A percentile compares a stretch with the other conserved stretches of the same genome.
Conservation (phyloP, 768 basidiomycete genomes). For the Podaxis carcinomalis region DNA sequence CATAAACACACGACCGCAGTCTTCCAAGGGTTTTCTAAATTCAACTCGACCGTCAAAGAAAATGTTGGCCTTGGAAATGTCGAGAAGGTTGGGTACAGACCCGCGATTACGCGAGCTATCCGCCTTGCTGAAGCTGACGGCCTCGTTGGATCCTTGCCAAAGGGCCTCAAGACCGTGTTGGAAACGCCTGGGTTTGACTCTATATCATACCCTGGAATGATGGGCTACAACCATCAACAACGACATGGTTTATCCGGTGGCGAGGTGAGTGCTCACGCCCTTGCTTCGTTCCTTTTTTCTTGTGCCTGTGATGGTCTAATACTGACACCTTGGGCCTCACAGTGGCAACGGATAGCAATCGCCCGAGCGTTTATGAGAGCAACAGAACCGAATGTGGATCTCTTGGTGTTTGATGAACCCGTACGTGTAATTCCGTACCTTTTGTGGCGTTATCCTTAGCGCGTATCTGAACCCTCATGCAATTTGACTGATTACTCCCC, state of each 20-base stretch:
- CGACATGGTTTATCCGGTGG: conserved; percentile 79
- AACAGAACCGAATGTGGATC: conserved; percentile 66
- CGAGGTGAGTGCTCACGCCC: conserved; percentile 48
- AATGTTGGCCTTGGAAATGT: conserved; percentile 86
- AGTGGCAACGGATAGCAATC: conserved; percentile 89
- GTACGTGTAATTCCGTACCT: conserved; percentile 33
- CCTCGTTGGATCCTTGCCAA: conserved; percentile 62
- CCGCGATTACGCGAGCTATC: conserved; percentile 61
- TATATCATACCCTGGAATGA: conserved; percentile 41
- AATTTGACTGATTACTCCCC: background rate
- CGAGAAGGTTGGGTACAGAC: conserved; percentile 50
- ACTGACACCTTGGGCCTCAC: conserved; percentile 13
- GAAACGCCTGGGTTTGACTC: conserved; percentile 58
- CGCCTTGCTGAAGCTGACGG: conserved; percentile 66
- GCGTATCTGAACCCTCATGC: background rate
- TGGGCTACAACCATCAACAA: conserved; percentile 23
- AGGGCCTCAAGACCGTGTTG: conserved; percentile 70
- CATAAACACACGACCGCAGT: conserved; percentile 76
- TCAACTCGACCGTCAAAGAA: conserved; percentile 70
- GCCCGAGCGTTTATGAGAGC: conserved; percentile 87
- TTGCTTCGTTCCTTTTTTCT: conserved; percentile 3
- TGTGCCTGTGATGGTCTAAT: background rate
- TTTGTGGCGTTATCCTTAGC: conserved; percentile 1
- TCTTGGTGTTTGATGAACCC: conserved; percentile 84
- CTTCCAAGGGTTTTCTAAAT: conserved; percentile 84